These are phyloP conservation scores for Phytophthora palmivora DNA, from an alignment of 352 stramenopile species.

Conservation along the genomic window DNA sequence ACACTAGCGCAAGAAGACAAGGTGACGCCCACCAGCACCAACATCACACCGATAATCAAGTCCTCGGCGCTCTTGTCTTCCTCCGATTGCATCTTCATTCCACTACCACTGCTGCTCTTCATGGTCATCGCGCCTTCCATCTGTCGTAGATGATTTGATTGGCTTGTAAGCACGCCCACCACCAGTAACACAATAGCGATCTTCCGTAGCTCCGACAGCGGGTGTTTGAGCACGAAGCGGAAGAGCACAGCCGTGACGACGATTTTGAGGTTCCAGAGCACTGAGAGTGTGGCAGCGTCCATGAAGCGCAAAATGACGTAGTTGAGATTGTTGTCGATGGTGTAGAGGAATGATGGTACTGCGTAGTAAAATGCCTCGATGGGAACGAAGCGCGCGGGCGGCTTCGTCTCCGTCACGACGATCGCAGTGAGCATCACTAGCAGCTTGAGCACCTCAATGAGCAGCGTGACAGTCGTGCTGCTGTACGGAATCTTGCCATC, in stretches of 20 bases:
- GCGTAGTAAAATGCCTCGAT: conserved; percentile 78
- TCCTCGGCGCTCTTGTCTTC: conserved; percentile 38
- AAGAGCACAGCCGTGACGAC: conserved; percentile 87
- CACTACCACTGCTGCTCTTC: conserved; percentile 18
- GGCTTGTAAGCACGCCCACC: conserved; percentile 80
- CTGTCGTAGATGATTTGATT: conserved; percentile 74
- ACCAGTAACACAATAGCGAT: conserved; percentile 81
- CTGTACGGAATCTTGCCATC: conserved; percentile 82
- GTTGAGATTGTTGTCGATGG: conserved; percentile 90
- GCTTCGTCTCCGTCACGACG: conserved; percentile 43
- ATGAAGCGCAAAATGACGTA: conserved; percentile 90
- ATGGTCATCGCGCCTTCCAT: conserved; percentile 26
- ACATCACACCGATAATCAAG: conserved; percentile 57
- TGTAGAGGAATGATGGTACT: conserved; percentile 85
- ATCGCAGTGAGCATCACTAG: conserved; percentile 54
- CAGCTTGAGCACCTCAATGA: conserved; percentile 88
- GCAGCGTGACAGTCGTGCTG: conserved; percentile 84
- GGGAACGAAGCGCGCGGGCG: conserved; percentile 53
- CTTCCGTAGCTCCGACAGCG: conserved; percentile 73
- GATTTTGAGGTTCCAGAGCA: conserved; percentile 92
- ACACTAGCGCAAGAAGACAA: conserved; percentile 87
- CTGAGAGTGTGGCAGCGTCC: conserved; percentile 84
- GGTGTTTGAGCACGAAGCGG: conserved; percentile 79
- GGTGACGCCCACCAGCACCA: conserved; percentile 77
- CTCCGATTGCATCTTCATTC: conserved; percentile 13